Percentiles rank a stretch among this genome's conserved stretches.
Conservation (phyloP, 1,139 yeast species). For the Sugiyamaella xylanicola region DNA sequence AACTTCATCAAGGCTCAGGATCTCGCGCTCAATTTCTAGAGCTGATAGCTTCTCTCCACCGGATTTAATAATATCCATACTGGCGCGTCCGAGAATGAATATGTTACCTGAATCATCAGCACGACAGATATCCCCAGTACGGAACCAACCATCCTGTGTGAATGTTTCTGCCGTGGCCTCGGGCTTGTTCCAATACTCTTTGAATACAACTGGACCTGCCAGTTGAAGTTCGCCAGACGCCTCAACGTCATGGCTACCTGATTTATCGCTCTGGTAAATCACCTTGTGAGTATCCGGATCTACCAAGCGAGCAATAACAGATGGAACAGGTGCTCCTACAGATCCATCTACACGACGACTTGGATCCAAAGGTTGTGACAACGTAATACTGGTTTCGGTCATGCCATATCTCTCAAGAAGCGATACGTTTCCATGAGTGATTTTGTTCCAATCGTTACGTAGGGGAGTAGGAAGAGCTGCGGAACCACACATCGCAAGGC, state of each 20-base stretch:
- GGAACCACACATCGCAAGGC: constrained; percentile 44
- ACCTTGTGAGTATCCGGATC: constrained; percentile 35
- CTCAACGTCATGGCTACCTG: constrained; percentile 15
- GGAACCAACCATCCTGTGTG: constrained; percentile 40
- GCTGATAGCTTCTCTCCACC: constrained; percentile 46
- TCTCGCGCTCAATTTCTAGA: constrained; percentile 44
- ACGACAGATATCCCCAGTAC: constrained; percentile 45
- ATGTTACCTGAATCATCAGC: constrained; percentile 37
- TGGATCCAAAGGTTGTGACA: constrained; percentile 41
- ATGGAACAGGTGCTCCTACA: constrained; percentile 44
- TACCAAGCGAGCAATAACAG: constrained; percentile 40
- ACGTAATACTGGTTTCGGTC: constrained; percentile 46
- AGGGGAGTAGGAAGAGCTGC: constrained; percentile 45
- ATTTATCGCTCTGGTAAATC: constrained; percentile 28
- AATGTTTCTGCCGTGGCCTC: constrained; percentile 42
- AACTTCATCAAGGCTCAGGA: constrained; percentile 38
- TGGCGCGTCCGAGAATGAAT: constrained; percentile 42
- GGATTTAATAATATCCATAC: constrained; percentile 45
- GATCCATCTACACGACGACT: constrained; percentile 37
- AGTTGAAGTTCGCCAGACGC: constrained; percentile 41
- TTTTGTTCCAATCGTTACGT: constrained; percentile 39
- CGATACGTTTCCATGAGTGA: constrained; percentile 40
- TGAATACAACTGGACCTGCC: constrained; percentile 41
- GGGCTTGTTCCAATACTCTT: constrained; percentile 41
- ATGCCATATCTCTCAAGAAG: constrained; percentile 44